Conservation (phyloP, 768 basidiomycete genomes). For the Tulasnella sp. region DNA sequence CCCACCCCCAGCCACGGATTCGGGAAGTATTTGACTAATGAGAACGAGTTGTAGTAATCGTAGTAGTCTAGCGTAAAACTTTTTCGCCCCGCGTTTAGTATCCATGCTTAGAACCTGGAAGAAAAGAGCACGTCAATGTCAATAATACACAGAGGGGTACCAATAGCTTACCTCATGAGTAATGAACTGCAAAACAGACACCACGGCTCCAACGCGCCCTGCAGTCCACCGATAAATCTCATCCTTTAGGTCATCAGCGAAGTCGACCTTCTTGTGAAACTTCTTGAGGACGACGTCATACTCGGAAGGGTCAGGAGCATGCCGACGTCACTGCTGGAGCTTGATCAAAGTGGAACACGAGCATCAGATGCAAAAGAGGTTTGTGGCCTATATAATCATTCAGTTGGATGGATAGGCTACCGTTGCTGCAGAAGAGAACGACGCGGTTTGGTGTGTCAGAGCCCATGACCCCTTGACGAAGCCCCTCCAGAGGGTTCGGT, state of each 20-base stretch:
- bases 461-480: neutral
- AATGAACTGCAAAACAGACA: neutral
- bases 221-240: neutral
- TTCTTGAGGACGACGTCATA: neutral
- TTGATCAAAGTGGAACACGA: neutral
- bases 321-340: neutral
- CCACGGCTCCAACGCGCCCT: neutral
- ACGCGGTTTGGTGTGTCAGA: neutral
- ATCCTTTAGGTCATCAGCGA: neutral
- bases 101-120: no score
- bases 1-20: neutral
- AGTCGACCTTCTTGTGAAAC: neutral
- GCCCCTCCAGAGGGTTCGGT: neutral
- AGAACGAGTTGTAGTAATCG: neutral
- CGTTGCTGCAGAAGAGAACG: slow-evolving; percentile 1
- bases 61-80: neutral
- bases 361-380: neutral
- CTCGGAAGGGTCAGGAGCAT: neutral
- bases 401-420: neutral
- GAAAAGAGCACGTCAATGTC: no score
- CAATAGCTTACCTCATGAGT: neutral
- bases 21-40: neutral
- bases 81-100: neutral
- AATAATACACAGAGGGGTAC: no score
- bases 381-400: neutral